Evolutionary conservation across 768 basidiomycete species (phyloP).

Genomic region (Chalciporus chontae): DNA sequence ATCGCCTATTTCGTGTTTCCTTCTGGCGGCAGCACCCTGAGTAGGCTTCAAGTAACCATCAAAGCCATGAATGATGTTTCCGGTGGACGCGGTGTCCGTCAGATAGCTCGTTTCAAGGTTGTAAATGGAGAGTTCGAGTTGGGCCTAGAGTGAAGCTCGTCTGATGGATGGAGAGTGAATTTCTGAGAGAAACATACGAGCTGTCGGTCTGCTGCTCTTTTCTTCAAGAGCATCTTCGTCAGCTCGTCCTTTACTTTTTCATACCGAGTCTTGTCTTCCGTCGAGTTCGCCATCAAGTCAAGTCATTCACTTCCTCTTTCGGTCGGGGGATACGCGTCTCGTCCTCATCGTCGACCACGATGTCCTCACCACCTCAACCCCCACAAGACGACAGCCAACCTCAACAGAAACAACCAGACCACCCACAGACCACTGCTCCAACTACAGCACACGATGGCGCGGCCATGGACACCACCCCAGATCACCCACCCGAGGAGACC

Average conservation of each 20-base stretch:
- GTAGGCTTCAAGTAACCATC: constrained; percentile 82
- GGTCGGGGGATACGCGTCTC: constrained; percentile 28
- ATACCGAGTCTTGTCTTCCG: constrained; percentile 72
- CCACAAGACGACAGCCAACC: constrained; percentile 40
- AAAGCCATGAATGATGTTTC: constrained; percentile 86
- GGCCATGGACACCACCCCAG: constrained; percentile 74
- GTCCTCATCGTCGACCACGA: constrained; percentile 18
- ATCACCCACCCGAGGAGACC: constrained; percentile 68
- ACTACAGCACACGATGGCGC: constrained; percentile 34
- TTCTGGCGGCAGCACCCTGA: constrained; percentile 45
- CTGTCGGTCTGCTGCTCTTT: constrained; percentile 71
- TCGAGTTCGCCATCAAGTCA: too few relatives aligned
- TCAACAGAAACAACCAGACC: constrained; percentile 51
- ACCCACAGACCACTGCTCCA: constrained; percentile 29
- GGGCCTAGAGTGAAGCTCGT: constrained; percentile 46
- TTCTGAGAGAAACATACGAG: constrained; percentile 47
- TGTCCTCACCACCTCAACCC: constrained; percentile 60
- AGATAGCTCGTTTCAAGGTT: constrained; percentile 73
- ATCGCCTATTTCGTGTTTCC: constrained; percentile 74
- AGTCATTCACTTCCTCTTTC: constrained; percentile 27
- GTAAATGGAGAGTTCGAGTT: constrained; percentile 76
- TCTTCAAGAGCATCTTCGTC: constrained; percentile 68
- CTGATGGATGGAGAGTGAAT: background rate
- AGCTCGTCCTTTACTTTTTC: constrained; percentile 74
- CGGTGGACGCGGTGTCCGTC: constrained; percentile 76